phyloP scores from a whole-genome alignment of 176 grass and related monocot species.

The Dendrocalamus sinicus region DNA sequence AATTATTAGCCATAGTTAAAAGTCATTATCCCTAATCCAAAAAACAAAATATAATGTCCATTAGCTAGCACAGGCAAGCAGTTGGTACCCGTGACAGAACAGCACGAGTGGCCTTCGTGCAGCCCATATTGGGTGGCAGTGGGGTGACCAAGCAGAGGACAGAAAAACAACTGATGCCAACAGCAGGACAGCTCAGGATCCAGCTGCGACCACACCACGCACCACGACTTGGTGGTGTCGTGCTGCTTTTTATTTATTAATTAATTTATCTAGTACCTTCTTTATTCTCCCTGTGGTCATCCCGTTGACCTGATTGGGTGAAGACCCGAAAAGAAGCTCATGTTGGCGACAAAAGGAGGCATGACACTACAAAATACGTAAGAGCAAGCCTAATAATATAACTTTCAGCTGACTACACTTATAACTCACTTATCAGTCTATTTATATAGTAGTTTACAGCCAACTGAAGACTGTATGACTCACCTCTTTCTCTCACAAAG shows the following conservation, averaged over 20 bases:
- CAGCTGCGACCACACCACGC: constrained; percentile 55
- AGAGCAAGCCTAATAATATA: too few relatives aligned
- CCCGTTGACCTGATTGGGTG: constrained; percentile 10
- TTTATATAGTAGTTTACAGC: too few relatives aligned
- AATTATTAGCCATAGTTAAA: too few relatives aligned
- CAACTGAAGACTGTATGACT: too few relatives aligned
- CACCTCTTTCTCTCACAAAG: too few relatives aligned
- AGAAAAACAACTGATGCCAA: constrained; percentile 52
- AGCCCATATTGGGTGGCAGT: constrained; percentile 40
- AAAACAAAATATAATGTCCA: too few relatives aligned
- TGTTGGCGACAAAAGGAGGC: constrained; percentile 3
- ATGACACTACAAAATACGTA: not conserved
- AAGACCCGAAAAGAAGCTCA: constrained; percentile 14
- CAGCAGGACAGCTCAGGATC: constrained; percentile 54
- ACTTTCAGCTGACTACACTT: too few relatives aligned
- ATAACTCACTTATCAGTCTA: too few relatives aligned
- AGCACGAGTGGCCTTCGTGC: constrained; percentile 8
- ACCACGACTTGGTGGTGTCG: constrained; percentile 43
- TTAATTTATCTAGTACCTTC: not conserved
- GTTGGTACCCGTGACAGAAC: constrained; percentile 26
- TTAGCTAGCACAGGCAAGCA: not conserved
- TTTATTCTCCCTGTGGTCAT: not conserved
- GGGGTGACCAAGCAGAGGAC: constrained; percentile 16
- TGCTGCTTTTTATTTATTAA: constrained; percentile 21
- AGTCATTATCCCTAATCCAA: accelerated